Evolutionary conservation across 2,329 filamentous ascomycete species (phyloP).

Genomic region (Aspergillus hiratsukae): DNA sequence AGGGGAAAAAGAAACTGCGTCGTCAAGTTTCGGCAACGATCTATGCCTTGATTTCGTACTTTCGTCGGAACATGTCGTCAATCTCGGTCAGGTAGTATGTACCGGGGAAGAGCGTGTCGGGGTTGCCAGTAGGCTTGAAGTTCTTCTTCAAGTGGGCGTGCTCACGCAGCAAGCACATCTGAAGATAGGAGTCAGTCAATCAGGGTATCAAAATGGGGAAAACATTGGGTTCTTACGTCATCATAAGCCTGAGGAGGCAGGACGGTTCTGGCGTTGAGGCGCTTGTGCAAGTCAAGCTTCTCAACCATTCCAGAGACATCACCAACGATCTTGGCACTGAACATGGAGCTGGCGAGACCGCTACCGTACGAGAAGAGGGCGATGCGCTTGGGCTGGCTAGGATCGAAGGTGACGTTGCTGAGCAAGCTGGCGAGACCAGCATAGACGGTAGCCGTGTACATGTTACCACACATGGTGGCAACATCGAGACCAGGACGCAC

Average conservation of each 20-base stretch:
- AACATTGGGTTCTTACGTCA: constrained; percentile 50
- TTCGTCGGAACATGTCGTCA: constrained; percentile 81
- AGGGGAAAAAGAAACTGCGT: constrained; percentile 14
- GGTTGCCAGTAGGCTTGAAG: constrained; percentile 65
- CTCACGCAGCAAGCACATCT: constrained; percentile 78
- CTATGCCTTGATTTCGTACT: constrained; percentile 71
- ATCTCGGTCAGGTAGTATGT: constrained; percentile 77
- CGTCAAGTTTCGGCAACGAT: constrained; percentile 14
- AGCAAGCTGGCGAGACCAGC: constrained; percentile 57
- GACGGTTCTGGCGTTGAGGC: constrained; percentile 60
- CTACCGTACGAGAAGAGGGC: constrained; percentile 77
- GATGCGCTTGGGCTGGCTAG: constrained; percentile 66
- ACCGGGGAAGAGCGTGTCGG: constrained; percentile 61
- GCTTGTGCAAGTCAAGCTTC: constrained; percentile 64
- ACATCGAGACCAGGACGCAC: constrained; percentile 70
- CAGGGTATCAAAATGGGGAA: not conserved
- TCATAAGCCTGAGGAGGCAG: constrained; percentile 72
- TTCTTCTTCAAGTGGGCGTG: constrained; percentile 78
- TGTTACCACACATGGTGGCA: constrained; percentile 68
- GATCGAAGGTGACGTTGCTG: constrained; percentile 57
- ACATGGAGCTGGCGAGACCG: constrained; percentile 68
- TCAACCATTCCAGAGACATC: constrained; percentile 65
- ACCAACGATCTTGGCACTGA: constrained; percentile 63
- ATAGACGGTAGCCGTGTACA: constrained; percentile 60
- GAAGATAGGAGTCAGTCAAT: constrained; percentile 24